Conservation (phyloP, 2,329 filamentous ascomycete genomes). For the Trichoderma pleuroti region DNA sequence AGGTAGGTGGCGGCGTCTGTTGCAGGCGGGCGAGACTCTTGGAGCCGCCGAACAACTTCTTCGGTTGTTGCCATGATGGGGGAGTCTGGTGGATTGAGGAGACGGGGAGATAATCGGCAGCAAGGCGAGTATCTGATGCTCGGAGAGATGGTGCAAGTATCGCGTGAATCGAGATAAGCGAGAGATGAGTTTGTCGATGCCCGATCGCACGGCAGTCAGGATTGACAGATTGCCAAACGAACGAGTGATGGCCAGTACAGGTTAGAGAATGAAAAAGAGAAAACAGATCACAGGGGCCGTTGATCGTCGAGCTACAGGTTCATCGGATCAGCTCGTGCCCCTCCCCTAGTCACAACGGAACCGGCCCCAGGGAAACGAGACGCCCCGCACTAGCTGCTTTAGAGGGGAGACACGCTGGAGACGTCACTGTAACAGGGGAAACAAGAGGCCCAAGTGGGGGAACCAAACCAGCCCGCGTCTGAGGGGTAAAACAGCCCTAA, state of each 20-base stretch:
- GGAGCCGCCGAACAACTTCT: slow-evolving; percentile 44
- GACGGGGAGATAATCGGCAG: background rate
- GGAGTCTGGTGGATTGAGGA: background rate
- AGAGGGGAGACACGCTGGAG: slow-evolving; percentile 1
- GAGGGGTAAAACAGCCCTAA: background rate
- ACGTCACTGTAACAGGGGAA: slow-evolving; percentile 16
- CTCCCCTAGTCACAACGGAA: background rate
- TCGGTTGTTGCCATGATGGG: slow-evolving; percentile 34
- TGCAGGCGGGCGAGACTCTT: slow-evolving; percentile 48
- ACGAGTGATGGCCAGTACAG: background rate
- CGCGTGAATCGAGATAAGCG: background rate
- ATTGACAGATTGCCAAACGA: background rate
- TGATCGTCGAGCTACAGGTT: background rate
- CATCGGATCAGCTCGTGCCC: background rate
- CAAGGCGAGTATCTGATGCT: background rate
- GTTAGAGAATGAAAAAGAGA: background rate
- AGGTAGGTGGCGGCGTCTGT: slow-evolving; percentile 73
- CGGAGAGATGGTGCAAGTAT: background rate
- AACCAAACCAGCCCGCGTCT: background rate
- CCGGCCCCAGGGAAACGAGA: background rate
- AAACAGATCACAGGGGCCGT: slow-evolving; percentile 1
- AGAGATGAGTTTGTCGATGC: background rate
- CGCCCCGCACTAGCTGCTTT: slow-evolving; percentile 14
- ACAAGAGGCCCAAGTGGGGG: background rate
- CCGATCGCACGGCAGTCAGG: background rate